Evolutionary conservation across 495 filamentous ascomycete species (phyloP), one percentile per base, ranked within the genome.

Genomic region (Lasiosphaeris hirsuta): DNA sequence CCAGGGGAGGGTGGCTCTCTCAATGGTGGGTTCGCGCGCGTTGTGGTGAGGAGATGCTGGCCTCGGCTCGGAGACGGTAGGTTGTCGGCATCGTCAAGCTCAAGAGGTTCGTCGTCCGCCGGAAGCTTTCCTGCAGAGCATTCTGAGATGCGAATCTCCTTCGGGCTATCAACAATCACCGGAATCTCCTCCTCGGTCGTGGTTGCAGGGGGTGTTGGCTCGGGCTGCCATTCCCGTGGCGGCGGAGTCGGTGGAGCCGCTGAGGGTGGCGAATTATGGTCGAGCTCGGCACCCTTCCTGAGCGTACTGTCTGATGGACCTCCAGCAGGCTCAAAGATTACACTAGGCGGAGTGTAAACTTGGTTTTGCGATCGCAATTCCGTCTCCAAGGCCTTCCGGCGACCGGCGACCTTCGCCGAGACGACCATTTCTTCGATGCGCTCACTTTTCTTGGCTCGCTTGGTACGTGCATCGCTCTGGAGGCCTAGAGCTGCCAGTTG

Each of bases 401-500:
- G 53, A 35, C 53, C 43, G 11, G 42, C 53, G 13, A 56, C 53
- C 53, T 56, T 56, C 23, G 53, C 43, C 35, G 15, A 30, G 9
- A 56, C 42, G 4, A 56, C 41, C 53, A 56, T 56, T 23, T 46
- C 53, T 10, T 34, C 38, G 42, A 56, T 46, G 4, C 53, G 53
- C 30, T 56, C 53, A n/a, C 33, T 33, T 19, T 56, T 54, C 10
- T 54, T 54, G 39, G 18, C 51, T 15, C 39, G 38, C 45, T 48
- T 48, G n/a, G 45, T n/a, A n/a, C n/a, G n/a, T n/a, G n/a, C n/a
- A n/a, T n/a, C n/a, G 14, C 45, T 10, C 17, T 48, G 37, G 37
- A 39, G 8, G 8, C 18, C 45, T 13, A 34, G 1, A 48, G 8
- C 18, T n/a, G 45, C n/a, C 9, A 34, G 13, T 34, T 18, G 45